Evolutionary conservation across 2,329 filamentous ascomycete genomes (phyloP), one percentile per base, ranked within the genome.

Genomic region (Colletotrichum sp.): DNA sequence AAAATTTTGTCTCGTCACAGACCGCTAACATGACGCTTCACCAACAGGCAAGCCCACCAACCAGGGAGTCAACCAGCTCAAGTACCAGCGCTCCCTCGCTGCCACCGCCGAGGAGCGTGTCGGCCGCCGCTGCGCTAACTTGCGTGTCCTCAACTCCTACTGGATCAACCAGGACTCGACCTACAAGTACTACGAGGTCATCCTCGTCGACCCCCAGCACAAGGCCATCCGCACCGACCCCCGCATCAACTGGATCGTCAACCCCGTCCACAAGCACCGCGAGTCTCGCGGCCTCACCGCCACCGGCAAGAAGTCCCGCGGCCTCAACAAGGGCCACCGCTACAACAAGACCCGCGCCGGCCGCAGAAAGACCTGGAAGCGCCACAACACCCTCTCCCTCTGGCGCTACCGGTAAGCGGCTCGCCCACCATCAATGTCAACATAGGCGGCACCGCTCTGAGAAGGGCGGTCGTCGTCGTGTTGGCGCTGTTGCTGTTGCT

Each of bases 161-260:
- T 99, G 97, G 97, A 95, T 99, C 92, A 99, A 99, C 95, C 96
- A 98, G 93, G 97, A 99, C 92, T 98, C 96, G 78, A 99, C 97
- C 90, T 99, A 98, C 95, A 99, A 99, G 93, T 99, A 99, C 95
- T 99, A 93, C 92, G 97, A 99, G 91, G 94, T 98, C 89, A 98
- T 99, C 91, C 95, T 98, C 86, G 96, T 99, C 87, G 97, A 99
- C 91, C 97, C 97, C 87, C 95, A 97, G 92, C 97, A 99, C 95
- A 98, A 98, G 93, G 97, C 97, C 86, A 99, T 99, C 92, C 97
- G 97, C 89, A 95, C 94, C 86, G 97, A 99, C 89, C 91, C 97
- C 85, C 96, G 97, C 90, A 98, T 99, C 95, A 99, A 98, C 95
- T 99, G 97, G 97, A 99, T 99, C 92, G 95, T 96, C 90, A 97